These are phyloP conservation scores for Incumbomyces lentus DNA, from an alignment of 2,329 filamentous ascomycete genomes.

Conservation along the genomic window DNA sequence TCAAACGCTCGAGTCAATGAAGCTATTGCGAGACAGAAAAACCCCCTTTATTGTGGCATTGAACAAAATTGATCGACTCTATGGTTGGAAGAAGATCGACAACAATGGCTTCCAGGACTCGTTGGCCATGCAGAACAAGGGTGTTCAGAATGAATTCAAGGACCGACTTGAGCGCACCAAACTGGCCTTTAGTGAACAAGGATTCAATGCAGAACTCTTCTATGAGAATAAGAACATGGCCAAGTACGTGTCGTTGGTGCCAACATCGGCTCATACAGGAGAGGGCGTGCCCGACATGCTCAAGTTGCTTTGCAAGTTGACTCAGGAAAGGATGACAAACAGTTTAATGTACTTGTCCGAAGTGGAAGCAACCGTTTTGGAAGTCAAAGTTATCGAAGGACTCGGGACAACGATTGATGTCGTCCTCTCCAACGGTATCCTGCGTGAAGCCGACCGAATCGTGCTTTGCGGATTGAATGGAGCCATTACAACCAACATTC, in stretches of 20 bases:
- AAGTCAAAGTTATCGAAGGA: conserved; percentile 98
- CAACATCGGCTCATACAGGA: conserved; percentile 95
- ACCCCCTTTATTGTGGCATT: conserved; percentile 97
- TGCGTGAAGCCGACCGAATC: conserved; percentile 87
- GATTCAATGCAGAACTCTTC: conserved; percentile 94
- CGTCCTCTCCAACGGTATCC: conserved; percentile 87
- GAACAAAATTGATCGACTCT: conserved; percentile 99
- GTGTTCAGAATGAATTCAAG: conserved; percentile 86
- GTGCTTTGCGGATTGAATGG: conserved; percentile 96
- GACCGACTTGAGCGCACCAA: conserved; percentile 86
- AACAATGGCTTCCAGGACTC: conserved; percentile 98
- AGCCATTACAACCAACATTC: conserved; percentile 86
- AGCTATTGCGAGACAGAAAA: conserved; percentile 78
- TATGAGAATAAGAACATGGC: conserved; percentile 98
- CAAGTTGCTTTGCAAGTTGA: conserved; percentile 83
- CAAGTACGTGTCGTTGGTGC: conserved; percentile 86
- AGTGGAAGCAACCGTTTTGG: conserved; percentile 92
- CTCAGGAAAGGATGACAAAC: conserved; percentile 94
- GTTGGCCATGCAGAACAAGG: conserved; percentile 78
- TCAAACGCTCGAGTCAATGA: conserved; percentile 96
- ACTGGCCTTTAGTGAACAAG: conserved; percentile 86
- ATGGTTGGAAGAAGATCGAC: conserved; percentile 96
- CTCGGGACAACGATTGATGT: conserved; percentile 98
- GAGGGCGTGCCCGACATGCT: conserved; percentile 98
- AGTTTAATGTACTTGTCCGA: conserved; percentile 98